Base-by-base conservation (phyloP, 2,329 filamentous ascomycete species). In the Tolypocladium album region DNA sequence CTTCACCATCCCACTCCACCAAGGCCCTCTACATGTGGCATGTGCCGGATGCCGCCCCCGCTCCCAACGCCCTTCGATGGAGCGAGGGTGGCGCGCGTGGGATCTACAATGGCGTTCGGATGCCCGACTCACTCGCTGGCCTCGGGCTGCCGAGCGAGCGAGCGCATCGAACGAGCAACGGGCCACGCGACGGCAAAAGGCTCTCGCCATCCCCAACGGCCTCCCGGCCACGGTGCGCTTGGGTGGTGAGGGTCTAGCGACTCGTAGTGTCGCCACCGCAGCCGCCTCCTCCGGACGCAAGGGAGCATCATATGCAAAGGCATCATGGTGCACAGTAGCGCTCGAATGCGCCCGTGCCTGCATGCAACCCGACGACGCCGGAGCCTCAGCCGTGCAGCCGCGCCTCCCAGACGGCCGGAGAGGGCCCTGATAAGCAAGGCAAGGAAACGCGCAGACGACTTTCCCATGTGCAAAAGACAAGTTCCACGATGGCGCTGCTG, bases 321-420 rank as follows among this genome's bases (percentile, higher is more conserved):
- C 15, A 34, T 34, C 47, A 34, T 2, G 24, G 45, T 31, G 6
- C 27, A 31, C 27, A 31, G 45, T 24, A 24, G 7, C 13, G 9
- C 39, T 20, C 40, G 27, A 31, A 24, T 17, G 15, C 24, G 45
- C 24, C 24, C 20, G 15, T 34, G 47, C 47, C 8, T 52, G 47
- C 17, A 52, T 56, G 53, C 38, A 55, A 55, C 53, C 53, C 34
- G 27, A 52, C 6, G 24, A 20, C 47, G 27, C 55, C 56, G 56
- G 56, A 57, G 56, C 56, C 56, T 40, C 56, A 57, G 15, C 56
- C 56, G 20, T 57, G 56, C 40, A 57, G 40, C 56, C 56, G 31
- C 56, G 56, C 56, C 15, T 34, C 15, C 47, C 47, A 52, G 27
- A n/a, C 27, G 17, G 27, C 27, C 27, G 47, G 47, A 52, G 27